Percentiles rank a stretch among this genome's conserved stretches.
phyloP scores from a whole-genome alignment of 2,329 filamentous ascomycete genomes.

The Botrytis sinoallii region DNA sequence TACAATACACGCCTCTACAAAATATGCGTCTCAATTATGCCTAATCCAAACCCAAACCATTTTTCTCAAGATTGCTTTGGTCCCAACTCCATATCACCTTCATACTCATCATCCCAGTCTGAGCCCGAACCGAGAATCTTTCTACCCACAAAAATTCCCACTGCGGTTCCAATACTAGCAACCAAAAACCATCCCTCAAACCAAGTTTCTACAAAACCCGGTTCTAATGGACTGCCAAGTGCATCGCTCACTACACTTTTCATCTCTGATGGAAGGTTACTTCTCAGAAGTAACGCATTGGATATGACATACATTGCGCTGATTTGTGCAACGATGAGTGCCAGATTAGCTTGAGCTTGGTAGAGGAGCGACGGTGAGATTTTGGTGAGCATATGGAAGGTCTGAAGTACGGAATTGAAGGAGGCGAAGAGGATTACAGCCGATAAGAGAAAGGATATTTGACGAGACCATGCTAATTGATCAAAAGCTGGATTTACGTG shows the following conservation, averaged over 20 bases:
- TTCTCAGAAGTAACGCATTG: constrained; percentile 71
- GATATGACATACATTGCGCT: constrained; percentile 83
- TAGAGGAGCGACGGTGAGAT: constrained; percentile 71
- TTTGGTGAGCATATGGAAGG: constrained; percentile 75
- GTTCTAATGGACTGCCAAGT: constrained; percentile 69
- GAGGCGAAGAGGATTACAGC: constrained; percentile 79
- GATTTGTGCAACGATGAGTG: constrained; percentile 76
- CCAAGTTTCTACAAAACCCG: constrained; percentile 72
- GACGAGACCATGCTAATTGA: constrained; percentile 77
- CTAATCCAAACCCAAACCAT: background rate
- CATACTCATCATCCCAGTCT: constrained; percentile 53
- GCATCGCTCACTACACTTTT: constrained; percentile 75
- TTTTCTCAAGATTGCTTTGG: constrained; percentile 59
- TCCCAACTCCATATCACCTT: constrained; percentile 62
- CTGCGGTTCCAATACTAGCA: constrained; percentile 61
- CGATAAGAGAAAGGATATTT: constrained; percentile 79
- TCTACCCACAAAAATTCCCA: constrained; percentile 71
- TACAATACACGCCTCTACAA: background rate
- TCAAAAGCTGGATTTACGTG: constrained; percentile 84
- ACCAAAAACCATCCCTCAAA: constrained; percentile 84
- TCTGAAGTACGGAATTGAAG: constrained; percentile 81
- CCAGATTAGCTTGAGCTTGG: constrained; percentile 69
- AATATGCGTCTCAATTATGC: background rate
- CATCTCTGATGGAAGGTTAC: constrained; percentile 74
- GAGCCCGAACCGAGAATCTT: constrained; percentile 52